These are phyloP conservation scores for Colletotrichum karsti DNA, from an alignment of 2,329 filamentous ascomycete species.

Conservation along the genomic window DNA sequence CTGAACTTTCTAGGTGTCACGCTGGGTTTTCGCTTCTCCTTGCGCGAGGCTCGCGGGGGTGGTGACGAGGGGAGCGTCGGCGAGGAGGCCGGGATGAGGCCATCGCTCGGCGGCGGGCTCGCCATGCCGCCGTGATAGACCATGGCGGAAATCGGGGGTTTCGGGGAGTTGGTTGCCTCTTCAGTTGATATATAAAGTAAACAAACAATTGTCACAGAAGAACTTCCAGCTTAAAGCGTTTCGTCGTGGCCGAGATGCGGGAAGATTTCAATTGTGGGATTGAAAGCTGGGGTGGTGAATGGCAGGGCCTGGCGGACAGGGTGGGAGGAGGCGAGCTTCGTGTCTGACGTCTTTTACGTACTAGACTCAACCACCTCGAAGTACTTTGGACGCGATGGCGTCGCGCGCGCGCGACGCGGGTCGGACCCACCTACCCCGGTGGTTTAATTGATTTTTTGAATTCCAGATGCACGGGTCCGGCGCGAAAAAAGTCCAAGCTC, in stretches of 20 bases:
- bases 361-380: conserved; percentile 1
- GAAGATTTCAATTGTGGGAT: neutral
- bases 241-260: neutral
- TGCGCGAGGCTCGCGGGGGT: conserved; percentile 37
- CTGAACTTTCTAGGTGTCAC: conserved; percentile 64
- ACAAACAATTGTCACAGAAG: neutral
- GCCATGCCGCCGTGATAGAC: conserved; percentile 28
- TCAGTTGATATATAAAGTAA: neutral
- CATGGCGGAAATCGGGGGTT: conserved; percentile 9
- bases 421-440: neutral
- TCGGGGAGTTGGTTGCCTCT: neutral
- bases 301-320: neutral
- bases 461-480: neutral
- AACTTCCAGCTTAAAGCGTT: neutral
- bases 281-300: neutral
- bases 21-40: conserved; percentile 58
- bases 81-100: conserved; percentile 30
- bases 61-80: conserved; percentile 34
- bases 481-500: neutral
- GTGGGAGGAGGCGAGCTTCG: neutral
- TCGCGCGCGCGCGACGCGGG: conserved; percentile 4
- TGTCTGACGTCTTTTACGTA: conserved; percentile 24
- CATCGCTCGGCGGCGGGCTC: conserved; percentile 31
- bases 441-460: neutral
- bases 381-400: conserved; percentile 17